Base-by-base conservation (phyloP, 225 moss, liverwort and hornwort genomes). In the Thuidium tamariscinum region DNA sequence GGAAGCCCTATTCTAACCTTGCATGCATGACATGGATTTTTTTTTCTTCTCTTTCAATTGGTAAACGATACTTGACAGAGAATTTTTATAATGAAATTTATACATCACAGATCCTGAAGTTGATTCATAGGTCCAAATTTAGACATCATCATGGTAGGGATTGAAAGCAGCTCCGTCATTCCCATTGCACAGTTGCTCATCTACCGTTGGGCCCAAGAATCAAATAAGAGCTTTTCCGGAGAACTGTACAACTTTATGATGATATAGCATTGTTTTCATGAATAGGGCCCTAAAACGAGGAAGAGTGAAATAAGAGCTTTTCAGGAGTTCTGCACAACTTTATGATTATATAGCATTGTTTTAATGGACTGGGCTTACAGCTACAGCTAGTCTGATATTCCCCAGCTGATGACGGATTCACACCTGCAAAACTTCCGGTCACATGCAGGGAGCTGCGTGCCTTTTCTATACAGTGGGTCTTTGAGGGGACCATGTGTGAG, bases 401-500 rank as follows among this genome's bases (percentile, higher is more conserved):
- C 74, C 74, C 13, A 13, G 7, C 51, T 8, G 74, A 8, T 8
- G 72, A 11, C 36, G 10, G 36, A 51, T 51, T 74, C 74, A 51
- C 74, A 51, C 74, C 20, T 49, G 74, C 34, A 12, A 49, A 32
- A 48, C 32, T 11, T 11, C 12, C 7, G 73, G 20, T 11, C 30
- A 21, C 49, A 49, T 74, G 20, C n/a, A n/a, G n/a, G n/a, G n/a
- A n/a, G 34, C 21, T 21, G 21, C 6, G 1, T 66, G 0, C 6
- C 3, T 36, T 66, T n/a, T 64, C n/a, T 0, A n/a, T 34, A 48
- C 48, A 48, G 48, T 49, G 10, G 34, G 10, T 64, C 18, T 10
- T n/a, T n/a, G 10, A n/a, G 1, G 19, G n/a, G 11, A n/a, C 11
- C 0, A 5, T n/a, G 19, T 19, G 10, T n/a, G 5, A n/a, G 5